These are phyloP conservation scores for Quercus berberidifolia DNA, from an alignment of 306 rosid species.

Conservation along the genomic window DNA sequence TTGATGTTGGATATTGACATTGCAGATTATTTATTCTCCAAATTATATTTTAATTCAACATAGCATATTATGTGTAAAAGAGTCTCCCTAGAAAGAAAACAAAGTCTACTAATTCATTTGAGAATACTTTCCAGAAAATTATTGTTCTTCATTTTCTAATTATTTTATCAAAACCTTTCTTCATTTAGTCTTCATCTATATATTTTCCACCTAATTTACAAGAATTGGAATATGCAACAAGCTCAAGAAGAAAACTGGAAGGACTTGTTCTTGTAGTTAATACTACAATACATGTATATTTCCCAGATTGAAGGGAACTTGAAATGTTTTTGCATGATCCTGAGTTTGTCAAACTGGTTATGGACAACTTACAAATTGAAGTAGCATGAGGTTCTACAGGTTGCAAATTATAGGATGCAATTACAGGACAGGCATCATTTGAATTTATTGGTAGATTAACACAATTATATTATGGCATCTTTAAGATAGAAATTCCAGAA, in stretches of 20 bases:
- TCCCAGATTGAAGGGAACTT: not conserved
- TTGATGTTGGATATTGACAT: no score
- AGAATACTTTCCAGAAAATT: not conserved
- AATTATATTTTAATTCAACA: no score
- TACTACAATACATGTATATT: not conserved
- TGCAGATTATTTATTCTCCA: no score
- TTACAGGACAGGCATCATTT: not conserved
- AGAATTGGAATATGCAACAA: not conserved
- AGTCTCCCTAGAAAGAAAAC: not conserved
- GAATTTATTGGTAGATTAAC: not conserved
- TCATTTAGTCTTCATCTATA: not conserved
- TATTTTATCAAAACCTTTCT: not conserved
- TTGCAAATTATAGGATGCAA: not conserved
- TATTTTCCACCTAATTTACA: not conserved
- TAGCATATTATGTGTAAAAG: no score
- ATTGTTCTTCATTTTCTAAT: not conserved
- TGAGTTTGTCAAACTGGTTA: not conserved
- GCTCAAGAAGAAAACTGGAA: not conserved
- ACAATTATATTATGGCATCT: constrained; percentile 7
- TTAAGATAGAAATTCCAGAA: constrained; percentile 3
- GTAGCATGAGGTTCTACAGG: not conserved
- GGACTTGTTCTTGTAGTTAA: not conserved
- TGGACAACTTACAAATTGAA: not conserved
- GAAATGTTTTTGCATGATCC: not conserved
- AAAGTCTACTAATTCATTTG: not conserved